Evolutionary conservation across 2,329 filamentous ascomycete species (phyloP), one percentile per base, ranked within the genome.

Genomic region (Epichloe sylvatica): DNA sequence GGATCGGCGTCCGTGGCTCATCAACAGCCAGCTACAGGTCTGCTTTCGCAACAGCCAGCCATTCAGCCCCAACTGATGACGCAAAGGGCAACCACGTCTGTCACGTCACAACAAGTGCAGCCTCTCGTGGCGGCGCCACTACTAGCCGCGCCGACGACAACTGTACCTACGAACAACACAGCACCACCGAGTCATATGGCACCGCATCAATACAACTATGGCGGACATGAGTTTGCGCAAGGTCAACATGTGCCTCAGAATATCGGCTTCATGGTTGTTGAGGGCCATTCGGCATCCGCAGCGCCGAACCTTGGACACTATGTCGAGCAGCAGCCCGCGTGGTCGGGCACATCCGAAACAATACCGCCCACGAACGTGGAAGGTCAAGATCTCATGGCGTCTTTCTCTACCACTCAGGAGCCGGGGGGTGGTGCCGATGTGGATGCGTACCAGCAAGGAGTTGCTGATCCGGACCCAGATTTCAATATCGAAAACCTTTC

Each of bases 401-500:
- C 52, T 1, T 47, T 50, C 17, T 21, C 45, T 4, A 39, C 36
- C 17, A 15, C 15, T 13, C 15, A 33, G 33, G 46, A 40, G 21
- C 2, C 35, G n/a, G 17, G 12, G 2, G 49, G 25, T 12, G 49
- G 25, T 12, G 8, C 42, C 3, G 40, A 49, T 8, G 34, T 21
- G 13, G 40, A 21, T 9, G 23, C 46, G 19, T 49, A 49, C 9
- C 34, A 44, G 35, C 38, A 40, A 34, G 42, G 34, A 9, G 12
- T 44, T 30, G 43, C 47, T 34, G 46, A 44, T 8, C 35, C 50
- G 8, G 50, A 36, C 9, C 46, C 46, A 11, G 42, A 51, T 15
- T 55, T 59, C 19, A 53, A 57, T 38, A 52, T 59, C 2, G 43
- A 57, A 40, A 57, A 55, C n/a, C 46, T 59, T 4, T 56, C 57